Conservation (phyloP, 768 basidiomycete genomes). For the Suillus placidus region DNA sequence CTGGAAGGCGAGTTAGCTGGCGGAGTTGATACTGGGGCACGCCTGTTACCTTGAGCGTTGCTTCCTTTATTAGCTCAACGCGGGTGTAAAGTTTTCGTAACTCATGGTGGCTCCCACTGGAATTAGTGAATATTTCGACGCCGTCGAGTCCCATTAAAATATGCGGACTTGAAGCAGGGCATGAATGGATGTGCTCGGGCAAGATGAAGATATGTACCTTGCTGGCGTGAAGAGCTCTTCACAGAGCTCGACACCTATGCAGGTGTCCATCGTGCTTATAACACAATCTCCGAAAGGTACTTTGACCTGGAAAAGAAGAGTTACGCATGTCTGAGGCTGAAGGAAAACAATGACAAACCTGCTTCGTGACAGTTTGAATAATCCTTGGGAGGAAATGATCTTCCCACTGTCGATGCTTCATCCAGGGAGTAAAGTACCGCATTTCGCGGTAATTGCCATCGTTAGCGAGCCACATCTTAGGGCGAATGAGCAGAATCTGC, state of each 20-base stretch:
- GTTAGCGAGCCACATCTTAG: conserved; percentile 99
- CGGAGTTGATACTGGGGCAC: background rate
- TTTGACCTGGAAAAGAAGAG: conserved; percentile 55
- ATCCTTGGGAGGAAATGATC: conserved; percentile 91
- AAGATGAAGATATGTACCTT: conserved; percentile 53
- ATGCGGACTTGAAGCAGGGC: conserved; percentile 68
- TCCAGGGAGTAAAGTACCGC: conserved; percentile 94
- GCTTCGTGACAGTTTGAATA: conserved; percentile 84
- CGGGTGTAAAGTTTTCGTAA: conserved; percentile 92
- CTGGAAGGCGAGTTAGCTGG: conserved; percentile 42
- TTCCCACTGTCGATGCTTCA: conserved; percentile 85
- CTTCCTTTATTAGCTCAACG: conserved; percentile 95
- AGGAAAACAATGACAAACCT: conserved; percentile 52
- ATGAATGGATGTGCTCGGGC: background rate
- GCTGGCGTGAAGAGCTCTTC: conserved; percentile 97
- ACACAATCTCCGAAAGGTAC: conserved; percentile 97
- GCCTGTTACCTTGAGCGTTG: conserved; percentile 79
- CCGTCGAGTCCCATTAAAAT: conserved; percentile 98
- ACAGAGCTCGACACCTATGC: conserved; percentile 95
- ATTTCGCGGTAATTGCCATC: conserved; percentile 95
- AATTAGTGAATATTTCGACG: conserved; percentile 99
- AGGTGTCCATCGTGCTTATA: conserved; percentile 90
- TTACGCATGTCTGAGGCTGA: background rate
- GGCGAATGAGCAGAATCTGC: conserved; percentile 91
- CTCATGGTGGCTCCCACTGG: conserved; percentile 97